Conservation (phyloP, 768 basidiomycete species). For the Mycena crocata region DNA sequence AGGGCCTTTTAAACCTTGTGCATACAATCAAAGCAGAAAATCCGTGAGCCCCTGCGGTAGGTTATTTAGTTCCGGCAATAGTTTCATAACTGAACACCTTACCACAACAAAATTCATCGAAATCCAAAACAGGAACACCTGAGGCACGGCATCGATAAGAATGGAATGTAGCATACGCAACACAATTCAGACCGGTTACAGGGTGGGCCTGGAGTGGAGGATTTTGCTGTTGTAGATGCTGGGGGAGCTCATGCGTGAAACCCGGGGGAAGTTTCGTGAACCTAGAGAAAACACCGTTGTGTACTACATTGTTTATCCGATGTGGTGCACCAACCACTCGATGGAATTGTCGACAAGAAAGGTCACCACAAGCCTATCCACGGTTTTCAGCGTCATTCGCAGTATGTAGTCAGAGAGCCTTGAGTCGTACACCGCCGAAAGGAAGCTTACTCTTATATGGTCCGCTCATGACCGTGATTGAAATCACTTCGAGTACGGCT, state of each 20-base stretch:
- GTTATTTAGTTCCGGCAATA: background rate
- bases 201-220: constrained; percentile 44
- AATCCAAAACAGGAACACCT: constrained; percentile 74
- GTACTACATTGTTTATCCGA: background rate
- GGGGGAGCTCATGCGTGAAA: constrained; percentile 77
- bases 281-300: constrained; percentile 55
- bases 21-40: constrained; percentile 84
- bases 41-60: constrained; percentile 78
- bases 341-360: constrained; percentile 83
- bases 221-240: constrained; percentile 66
- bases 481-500: too few relatives aligned
- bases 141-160: background rate
- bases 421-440: too few relatives aligned
- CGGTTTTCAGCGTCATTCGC: constrained; percentile 29
- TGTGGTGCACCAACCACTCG: constrained; percentile 69
- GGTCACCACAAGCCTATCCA: constrained; percentile 60
- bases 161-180: constrained; percentile 34
- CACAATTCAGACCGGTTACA: constrained; percentile 33
- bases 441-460: too few relatives aligned
- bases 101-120: constrained; percentile 76
- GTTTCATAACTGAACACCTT: background rate
- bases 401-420: too few relatives aligned
- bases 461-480: too few relatives aligned
- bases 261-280: constrained; percentile 84
- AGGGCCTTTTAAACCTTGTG: background rate